Evolutionary conservation across 352 stramenopile genomes (phyloP), one percentile per base, ranked within the genome.

Genomic region (Discostella stelligera): DNA sequence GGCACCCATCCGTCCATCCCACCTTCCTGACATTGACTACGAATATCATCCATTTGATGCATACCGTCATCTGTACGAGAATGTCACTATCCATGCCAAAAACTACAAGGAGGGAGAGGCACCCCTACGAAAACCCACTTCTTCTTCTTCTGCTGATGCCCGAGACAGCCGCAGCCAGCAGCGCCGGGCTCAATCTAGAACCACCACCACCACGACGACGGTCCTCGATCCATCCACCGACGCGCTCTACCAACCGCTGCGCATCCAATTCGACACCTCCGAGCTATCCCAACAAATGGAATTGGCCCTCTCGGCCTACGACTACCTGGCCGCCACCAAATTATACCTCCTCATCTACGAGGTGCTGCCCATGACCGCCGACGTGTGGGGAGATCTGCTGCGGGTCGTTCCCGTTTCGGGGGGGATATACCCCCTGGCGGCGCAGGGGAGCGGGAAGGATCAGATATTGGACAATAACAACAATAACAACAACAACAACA

Each of bases 281-380:
- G 14, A 70, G 13, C 54, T 82, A 11, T 5, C 20, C 39, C 21
- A 46, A 8, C 39, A 70, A 27, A 66, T 83, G 54, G 69, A 83
- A 13, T 9, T 79, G 1, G 50, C 61, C 21, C 50, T 74, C n/a
- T 48, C 18, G 16, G 63, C 49, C 13, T 39, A 52, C 7, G 58
- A 79, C 46, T 18, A 23, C 6, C 0, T 74, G 5, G 67, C 66
- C 0, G 60, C 65, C 2, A 78, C 68, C 30, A 79, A 79, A 60
- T 18, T 83, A 10, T 74, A 74, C 30, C 60, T 83, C 0, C 39
- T 83, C 14, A 75, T 78, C 0, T 74, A 83, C 23, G 75, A 83
- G 32, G 50, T 83, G 21, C 41, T 83, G 11, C 75, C 75, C 11
- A 61, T 62, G 44, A 79, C 75, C 27, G 63, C 64, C 3, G 3